Percentiles rank a stretch among this genome's conserved stretches.
These are phyloP conservation scores for Aurifilum marmelostoma DNA, from an alignment of 2,329 filamentous ascomycete species.

Conservation along the genomic window DNA sequence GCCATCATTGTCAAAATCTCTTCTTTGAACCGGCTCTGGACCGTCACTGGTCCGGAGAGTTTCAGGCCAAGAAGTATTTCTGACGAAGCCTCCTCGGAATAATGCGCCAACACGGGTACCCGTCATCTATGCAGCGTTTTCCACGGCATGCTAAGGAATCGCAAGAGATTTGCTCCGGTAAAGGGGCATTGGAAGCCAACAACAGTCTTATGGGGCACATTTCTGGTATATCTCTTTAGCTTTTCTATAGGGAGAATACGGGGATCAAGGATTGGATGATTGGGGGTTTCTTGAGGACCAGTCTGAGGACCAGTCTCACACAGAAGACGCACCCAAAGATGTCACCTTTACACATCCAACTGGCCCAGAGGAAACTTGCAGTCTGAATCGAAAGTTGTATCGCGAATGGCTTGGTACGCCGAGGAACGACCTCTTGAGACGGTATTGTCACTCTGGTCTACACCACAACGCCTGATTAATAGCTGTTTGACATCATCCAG, in stretches of 20 bases:
- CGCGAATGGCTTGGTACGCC: conserved; percentile 2
- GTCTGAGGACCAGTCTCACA: conserved; percentile 9
- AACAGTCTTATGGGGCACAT: neutral
- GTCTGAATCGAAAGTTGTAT: conserved; percentile 8
- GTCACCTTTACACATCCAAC: conserved; percentile 8
- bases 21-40: neutral
- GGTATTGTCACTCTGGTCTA: neutral
- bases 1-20: neutral
- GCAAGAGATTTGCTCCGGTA: neutral
- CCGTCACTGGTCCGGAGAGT: neutral
- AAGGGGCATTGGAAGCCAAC: neutral
- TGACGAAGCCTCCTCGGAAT: conserved; percentile 7
- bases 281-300: conserved; percentile 17
- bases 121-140: conserved; percentile 11
- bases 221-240: neutral
- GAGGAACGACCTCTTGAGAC: neutral
- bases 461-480: too few relatives aligned
- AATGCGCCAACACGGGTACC: neutral
- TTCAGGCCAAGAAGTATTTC: conserved; percentile 5
- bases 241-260: neutral
- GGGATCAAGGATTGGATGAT: conserved; percentile 4
- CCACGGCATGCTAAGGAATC: conserved; percentile 11
- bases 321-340: conserved; percentile 9
- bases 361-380: conserved; percentile 8
- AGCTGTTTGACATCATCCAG: neutral